Conservation (phyloP, 129 eudicot species). For the Arctium lappa region DNA sequence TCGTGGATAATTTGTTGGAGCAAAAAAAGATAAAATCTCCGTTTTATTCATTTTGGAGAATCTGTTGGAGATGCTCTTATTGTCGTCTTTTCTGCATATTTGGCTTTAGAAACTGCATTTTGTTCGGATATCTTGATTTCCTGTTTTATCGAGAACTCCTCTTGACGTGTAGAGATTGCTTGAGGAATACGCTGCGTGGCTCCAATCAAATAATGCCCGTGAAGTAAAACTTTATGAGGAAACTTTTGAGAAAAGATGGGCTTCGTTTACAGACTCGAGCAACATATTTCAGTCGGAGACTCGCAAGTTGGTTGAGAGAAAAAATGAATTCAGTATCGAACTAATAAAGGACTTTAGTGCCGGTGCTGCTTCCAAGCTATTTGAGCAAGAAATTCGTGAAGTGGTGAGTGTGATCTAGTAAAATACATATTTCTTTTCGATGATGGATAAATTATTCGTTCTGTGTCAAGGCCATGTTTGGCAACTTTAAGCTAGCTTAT, state of each 20-base stretch:
- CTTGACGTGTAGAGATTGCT: conserved; percentile 45
- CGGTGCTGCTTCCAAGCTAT: conserved; percentile 78
- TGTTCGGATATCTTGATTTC: not conserved
- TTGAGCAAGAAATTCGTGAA: conserved; percentile 96
- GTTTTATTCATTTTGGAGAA: not conserved
- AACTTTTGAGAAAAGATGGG: conserved; percentile 70
- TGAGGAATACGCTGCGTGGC: conserved; percentile 64
- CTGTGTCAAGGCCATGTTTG: not conserved
- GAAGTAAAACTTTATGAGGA: conserved; percentile 58
- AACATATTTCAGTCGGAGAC: conserved; percentile 38
- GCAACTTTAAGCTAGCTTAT: not conserved
- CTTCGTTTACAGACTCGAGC: conserved; percentile 40
- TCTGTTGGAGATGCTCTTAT: not conserved
- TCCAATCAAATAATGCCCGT: conserved; percentile 55
- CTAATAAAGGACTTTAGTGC: conserved; percentile 66
- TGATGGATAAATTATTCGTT: not conserved
- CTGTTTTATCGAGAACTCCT: not conserved
- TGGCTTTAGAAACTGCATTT: not conserved
- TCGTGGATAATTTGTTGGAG: too few species aligned
- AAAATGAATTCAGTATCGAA: conserved; percentile 48
- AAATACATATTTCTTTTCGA: not conserved
- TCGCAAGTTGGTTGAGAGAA: conserved; percentile 44
- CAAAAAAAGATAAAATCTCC: too few species aligned
- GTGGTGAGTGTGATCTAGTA: conserved; percentile 50
- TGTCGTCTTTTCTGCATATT: not conserved